A percentile compares a stretch with the other conserved stretches of the same genome.
Evolutionary conservation across 78 protist species (phyloP).

Genomic region (Neovahlkampfia damariscottae): DNA sequence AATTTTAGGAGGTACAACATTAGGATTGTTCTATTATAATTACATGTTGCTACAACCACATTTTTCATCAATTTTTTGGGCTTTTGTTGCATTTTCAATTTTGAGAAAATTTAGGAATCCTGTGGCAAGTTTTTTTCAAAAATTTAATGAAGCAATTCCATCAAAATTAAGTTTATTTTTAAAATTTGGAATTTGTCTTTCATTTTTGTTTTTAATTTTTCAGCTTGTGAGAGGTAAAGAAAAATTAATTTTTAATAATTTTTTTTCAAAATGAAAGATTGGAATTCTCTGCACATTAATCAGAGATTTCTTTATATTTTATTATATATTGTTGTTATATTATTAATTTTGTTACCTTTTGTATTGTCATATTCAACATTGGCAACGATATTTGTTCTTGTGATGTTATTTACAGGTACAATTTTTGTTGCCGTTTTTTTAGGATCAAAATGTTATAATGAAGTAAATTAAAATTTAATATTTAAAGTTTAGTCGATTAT

Average conservation of each 20-base stretch:
- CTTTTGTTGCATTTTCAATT: neutral
- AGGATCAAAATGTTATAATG: too few species aligned
- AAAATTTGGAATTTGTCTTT: neutral
- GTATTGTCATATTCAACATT: neutral
- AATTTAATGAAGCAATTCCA: neutral
- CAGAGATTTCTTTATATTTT: neutral
- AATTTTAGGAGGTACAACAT: too few species aligned
- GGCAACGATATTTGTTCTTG: neutral
- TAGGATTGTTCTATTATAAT: too few species aligned
- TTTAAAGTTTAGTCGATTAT: neutral
- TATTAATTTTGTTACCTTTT: neutral
- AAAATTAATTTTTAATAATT: neutral
- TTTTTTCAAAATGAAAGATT: neutral
- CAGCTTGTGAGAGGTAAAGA: neutral
- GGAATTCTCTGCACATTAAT: neutral
- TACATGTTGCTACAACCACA: too few species aligned
- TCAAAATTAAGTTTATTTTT: neutral
- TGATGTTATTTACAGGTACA: neutral
- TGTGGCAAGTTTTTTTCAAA: neutral
- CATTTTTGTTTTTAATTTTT: neutral
- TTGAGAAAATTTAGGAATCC: neutral
- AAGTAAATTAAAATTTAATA: too few species aligned
- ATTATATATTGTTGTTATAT: neutral
- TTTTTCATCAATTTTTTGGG: too few species aligned
- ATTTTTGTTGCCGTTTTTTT: neutral